Base-by-base conservation (phyloP, 371 early-diverging fungal genomes). In the Syncephalastrum monosporum region DNA sequence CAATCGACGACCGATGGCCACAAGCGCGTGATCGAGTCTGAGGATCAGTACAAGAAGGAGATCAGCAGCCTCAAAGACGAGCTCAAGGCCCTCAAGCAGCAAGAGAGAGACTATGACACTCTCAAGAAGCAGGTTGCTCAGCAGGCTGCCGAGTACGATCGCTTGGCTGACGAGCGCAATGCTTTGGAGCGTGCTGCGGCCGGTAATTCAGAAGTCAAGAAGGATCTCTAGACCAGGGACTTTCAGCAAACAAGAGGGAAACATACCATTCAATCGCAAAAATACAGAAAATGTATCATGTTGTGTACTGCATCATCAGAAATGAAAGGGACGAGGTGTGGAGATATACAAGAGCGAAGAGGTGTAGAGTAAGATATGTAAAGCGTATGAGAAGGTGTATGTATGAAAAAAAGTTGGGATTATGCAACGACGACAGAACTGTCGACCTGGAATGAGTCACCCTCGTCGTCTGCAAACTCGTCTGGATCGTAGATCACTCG, bases 401-500 rank as follows among this genome's bases (percentile, higher is more conserved):
- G 43, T 21, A 21, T 21, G 2, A 2, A 29, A 43, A 0, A 19
- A n/a, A 13, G 5, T 14, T 48, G 41, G 10, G n/a, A 4, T 55
- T 69, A 69, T 54, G 66, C 65, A 50, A 73, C 74, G 12, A 63
- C 44, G 16, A 76, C 64, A 8, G 68, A 47, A 38, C 63, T 54
- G 38, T 72, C 72, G 16, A 78, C 64, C 63, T 71, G 64, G 52
- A 64, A 82, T 52, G 72, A 66, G 52, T 69, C 77, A 60, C 46
- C 71, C 54, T 53, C 75, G 23, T 73, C 76, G 44, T 72, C 80
- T 29, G 61, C 64, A 56, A 86, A 82, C n/a, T 87, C 87, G 50
- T 82, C 90, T 0, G 88, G 89, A 63, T 93, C 92, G 65, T 90
- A 93, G 54, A 93, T 85, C 24, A 93, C 90, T 57, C 87, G 75